Percentiles rank a stretch among this genome's conserved stretches.
These are phyloP conservation scores for Oenanthe sinensis DNA, from an alignment of 129 eudicot species.

Conservation along the genomic window DNA sequence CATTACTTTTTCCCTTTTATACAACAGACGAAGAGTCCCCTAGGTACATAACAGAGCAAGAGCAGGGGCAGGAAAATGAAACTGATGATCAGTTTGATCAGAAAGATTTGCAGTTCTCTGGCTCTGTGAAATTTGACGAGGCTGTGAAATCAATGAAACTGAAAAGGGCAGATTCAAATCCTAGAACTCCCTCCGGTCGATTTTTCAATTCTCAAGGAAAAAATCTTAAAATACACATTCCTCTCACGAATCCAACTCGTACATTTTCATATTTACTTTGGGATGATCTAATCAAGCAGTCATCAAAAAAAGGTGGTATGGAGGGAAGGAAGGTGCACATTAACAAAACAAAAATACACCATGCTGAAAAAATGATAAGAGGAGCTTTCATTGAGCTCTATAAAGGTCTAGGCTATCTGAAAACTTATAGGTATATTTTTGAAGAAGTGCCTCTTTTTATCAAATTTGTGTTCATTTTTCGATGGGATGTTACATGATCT, in stretches of 20 bases:
- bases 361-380: slow-evolving; percentile 91
- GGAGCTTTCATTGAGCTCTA: slow-evolving; percentile 93
- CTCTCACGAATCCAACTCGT: slow-evolving; percentile 79
- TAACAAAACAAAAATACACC: slow-evolving; percentile 69
- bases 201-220: slow-evolving; percentile 53
- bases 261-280: slow-evolving; percentile 77
- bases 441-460: slow-evolving; percentile 6
- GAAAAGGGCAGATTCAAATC: slow-evolving; percentile 27
- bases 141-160: slow-evolving; percentile 25
- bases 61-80: slow-evolving; percentile 33
- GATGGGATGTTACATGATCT: background rate
- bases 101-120: slow-evolving; percentile 18
- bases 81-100: slow-evolving; percentile 27
- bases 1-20: background rate
- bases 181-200: slow-evolving; percentile 35
- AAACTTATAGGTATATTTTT: slow-evolving; percentile 70
- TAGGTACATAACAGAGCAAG: slow-evolving; percentile 43
- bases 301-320: slow-evolving; percentile 56
- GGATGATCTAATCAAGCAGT: slow-evolving; percentile 76
- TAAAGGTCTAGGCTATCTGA: slow-evolving; percentile 87
- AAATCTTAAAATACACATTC: slow-evolving; percentile 68
- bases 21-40: slow-evolving; percentile 52
- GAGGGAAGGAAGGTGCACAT: slow-evolving; percentile 58
- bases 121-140: slow-evolving; percentile 31
- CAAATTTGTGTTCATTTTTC: background rate